These are phyloP conservation scores for Botrytis deweyae DNA, from an alignment of 2,329 filamentous ascomycete species.

Conservation along the genomic window DNA sequence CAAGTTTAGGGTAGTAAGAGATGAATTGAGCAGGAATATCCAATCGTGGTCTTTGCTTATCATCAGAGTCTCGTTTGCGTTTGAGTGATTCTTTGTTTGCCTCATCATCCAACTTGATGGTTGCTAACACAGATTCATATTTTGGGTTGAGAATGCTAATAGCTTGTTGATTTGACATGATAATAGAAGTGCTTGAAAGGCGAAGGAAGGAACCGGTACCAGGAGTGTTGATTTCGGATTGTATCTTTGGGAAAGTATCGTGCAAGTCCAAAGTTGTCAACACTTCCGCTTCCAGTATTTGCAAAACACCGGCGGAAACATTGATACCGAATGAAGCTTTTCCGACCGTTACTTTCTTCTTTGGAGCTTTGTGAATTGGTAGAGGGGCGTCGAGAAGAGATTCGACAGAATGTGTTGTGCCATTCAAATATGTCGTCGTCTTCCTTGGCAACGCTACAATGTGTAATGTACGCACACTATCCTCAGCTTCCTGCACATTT, in stretches of 20 bases:
- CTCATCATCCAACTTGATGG: conserved; percentile 39
- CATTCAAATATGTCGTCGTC: conserved; percentile 24
- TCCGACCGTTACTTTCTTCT: conserved; percentile 3
- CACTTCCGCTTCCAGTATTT: conserved; percentile 54
- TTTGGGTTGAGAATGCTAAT: conserved; percentile 68
- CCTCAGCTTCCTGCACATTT: conserved; percentile 6
- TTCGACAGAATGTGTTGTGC: conserved; percentile 35
- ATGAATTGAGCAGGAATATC: conserved; percentile 42
- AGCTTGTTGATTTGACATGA: conserved; percentile 57
- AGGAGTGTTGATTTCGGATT: conserved; percentile 53
- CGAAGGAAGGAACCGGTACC: conserved; percentile 62
- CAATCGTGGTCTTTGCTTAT: conserved; percentile 18
- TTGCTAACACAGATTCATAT: conserved; percentile 54
- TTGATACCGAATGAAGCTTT: conserved; percentile 54
- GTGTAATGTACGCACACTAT: conserved; percentile 33
- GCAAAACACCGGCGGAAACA: conserved; percentile 60
- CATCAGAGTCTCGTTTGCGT: conserved; percentile 33
- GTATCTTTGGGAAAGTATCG: conserved; percentile 59
- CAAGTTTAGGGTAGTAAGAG: conserved; percentile 64
- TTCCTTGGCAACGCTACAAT: conserved; percentile 37
- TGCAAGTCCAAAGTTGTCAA: conserved; percentile 65
- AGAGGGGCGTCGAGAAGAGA: conserved; percentile 34
- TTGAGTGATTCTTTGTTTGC: conserved; percentile 25
- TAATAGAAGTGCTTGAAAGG: conserved; percentile 64
- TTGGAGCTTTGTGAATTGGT: conserved; percentile 24